These are phyloP conservation scores for Citrus sp. DNA, from an alignment of 345 rosid genomes.

Conservation along the genomic window DNA sequence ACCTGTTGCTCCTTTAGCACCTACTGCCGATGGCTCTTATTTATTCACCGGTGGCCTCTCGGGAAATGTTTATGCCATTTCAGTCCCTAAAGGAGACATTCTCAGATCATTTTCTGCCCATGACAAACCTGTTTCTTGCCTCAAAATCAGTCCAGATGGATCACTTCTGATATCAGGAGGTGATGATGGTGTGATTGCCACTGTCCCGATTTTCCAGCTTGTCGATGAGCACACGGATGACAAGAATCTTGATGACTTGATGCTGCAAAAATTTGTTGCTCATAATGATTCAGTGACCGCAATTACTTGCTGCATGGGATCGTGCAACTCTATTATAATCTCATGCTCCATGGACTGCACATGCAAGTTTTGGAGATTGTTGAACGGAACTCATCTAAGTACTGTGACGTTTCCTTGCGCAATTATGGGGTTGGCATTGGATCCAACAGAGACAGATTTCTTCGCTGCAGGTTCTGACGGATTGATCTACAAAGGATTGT, in stretches of 20 bases:
- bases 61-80: constrained; percentile 26
- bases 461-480: constrained; percentile 46
- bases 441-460: constrained; percentile 26
- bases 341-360: constrained; percentile 43
- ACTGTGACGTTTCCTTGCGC: constrained; percentile 33
- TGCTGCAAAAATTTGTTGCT: constrained; percentile 24
- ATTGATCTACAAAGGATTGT: constrained; percentile 25
- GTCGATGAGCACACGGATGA: constrained; percentile 9
- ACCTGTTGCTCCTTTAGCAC: constrained; percentile 41
- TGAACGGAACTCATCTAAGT: constrained; percentile 22
- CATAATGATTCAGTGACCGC: constrained; percentile 40
- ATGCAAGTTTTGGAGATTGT: constrained; percentile 33
- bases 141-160: constrained; percentile 28
- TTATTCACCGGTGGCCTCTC: constrained; percentile 48
- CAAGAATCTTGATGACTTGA: not conserved
- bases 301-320: constrained; percentile 16
- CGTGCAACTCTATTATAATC: constrained; percentile 11
- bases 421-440: constrained; percentile 24
- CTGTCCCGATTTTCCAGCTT: constrained; percentile 32
- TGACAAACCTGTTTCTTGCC: constrained; percentile 39
- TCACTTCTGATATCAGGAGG: constrained; percentile 45
- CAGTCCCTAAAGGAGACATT: constrained; percentile 35
- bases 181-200: constrained; percentile 36
- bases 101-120: constrained; percentile 33
- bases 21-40: constrained; percentile 32